These are phyloP conservation scores for Metschnikowia rubicola DNA, from an alignment of 805 yeast genomes.

Conservation along the genomic window DNA sequence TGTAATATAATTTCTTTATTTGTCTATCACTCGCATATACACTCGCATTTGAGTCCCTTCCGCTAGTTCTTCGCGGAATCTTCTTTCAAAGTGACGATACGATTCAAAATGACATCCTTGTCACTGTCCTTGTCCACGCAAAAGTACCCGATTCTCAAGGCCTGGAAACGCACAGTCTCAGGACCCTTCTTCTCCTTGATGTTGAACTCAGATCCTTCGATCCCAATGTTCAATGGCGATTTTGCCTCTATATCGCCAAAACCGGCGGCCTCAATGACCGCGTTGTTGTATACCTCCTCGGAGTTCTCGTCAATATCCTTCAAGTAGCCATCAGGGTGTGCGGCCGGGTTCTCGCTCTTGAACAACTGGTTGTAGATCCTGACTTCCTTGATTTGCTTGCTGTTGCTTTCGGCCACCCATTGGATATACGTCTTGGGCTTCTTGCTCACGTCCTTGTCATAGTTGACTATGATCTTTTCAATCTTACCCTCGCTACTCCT, in stretches of 20 bases:
- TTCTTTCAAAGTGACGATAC: conserved; percentile 91
- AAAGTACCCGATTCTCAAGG: conserved; percentile 93
- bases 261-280: conserved; percentile 71
- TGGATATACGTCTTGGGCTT: conserved; percentile 96
- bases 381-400: conserved; percentile 64
- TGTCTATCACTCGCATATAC: too few species aligned
- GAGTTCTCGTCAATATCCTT: conserved; percentile 79
- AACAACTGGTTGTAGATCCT: conserved; percentile 86
- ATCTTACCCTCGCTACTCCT: conserved; percentile 63
- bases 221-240: conserved; percentile 72
- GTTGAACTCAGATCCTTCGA: conserved; percentile 60
- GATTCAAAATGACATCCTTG: conserved; percentile 66
- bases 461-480: conserved; percentile 69
- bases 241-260: conserved; percentile 62
- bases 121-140: conserved; percentile 79
- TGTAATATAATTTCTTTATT: too few species aligned
- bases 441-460: conserved; percentile 56
- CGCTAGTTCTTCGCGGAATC: conserved; percentile 50
- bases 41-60: too few species aligned
- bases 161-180: conserved; percentile 81
- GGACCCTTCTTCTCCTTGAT: conserved; percentile 52
- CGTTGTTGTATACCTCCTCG: conserved; percentile 60
- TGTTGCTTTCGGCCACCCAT: conserved; percentile 80
- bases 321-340: conserved; percentile 84
- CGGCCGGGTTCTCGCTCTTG: conserved; percentile 85